A percentile compares a stretch with the other conserved stretches of the same genome.
Evolutionary conservation across 1,139 yeast species (phyloP).

Genomic region (Zygoascus hellenicus): DNA sequence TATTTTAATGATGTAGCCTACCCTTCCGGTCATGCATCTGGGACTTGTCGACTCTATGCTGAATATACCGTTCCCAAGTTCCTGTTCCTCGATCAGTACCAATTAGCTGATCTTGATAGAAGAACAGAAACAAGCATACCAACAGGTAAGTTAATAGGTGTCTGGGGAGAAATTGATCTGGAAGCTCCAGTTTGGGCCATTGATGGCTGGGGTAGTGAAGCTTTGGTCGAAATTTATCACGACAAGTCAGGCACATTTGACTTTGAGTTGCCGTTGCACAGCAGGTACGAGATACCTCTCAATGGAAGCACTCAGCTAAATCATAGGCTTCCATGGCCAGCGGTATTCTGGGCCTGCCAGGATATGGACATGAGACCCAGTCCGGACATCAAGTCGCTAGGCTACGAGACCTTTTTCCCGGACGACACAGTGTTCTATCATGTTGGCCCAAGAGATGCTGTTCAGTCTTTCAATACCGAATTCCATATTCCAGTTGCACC

Average conservation of each 20-base stretch:
- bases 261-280: constrained; percentile 42
- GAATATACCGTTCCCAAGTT: constrained; percentile 36
- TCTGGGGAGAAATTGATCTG: constrained; percentile 42
- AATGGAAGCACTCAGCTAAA: constrained; percentile 19
- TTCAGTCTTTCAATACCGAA: constrained; percentile 8
- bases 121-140: constrained; percentile 29
- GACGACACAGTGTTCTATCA: constrained; percentile 40
- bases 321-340: constrained; percentile 35
- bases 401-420: constrained; percentile 44
- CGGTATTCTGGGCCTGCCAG: constrained; percentile 47
- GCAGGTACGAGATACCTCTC: constrained; percentile 43
- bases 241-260: constrained; percentile 22
- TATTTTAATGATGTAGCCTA: constrained; percentile 15
- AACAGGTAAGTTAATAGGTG: constrained; percentile 32
- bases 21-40: constrained; percentile 18
- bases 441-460: constrained; percentile 7
- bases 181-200: constrained; percentile 47
- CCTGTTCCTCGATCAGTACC: constrained; percentile 39
- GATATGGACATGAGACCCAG: constrained; percentile 22
- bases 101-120: constrained; percentile 33
- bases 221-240: constrained; percentile 35
- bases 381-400: constrained; percentile 30
- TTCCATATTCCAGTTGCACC: constrained; percentile 39
- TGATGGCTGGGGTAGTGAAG: constrained; percentile 43
- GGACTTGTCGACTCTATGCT: constrained; percentile 37